These are phyloP conservation scores for Ogataea ganodermae DNA, from an alignment of 805 yeast species.

Conservation along the genomic window DNA sequence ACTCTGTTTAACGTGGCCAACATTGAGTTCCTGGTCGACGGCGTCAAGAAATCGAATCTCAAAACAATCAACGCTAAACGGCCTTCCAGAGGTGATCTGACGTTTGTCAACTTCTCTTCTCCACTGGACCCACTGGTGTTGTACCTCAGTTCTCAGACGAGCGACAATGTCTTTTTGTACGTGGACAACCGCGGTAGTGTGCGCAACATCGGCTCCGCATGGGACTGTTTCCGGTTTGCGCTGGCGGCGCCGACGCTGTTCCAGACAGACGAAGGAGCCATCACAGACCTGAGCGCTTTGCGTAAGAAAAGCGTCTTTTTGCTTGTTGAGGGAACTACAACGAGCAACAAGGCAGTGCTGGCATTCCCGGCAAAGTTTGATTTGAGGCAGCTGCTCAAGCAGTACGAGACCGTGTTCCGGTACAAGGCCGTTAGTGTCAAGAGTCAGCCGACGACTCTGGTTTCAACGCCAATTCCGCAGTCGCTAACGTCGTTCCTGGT, in stretches of 20 bases:
- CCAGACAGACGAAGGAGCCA: neutral
- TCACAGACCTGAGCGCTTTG: slow-evolving; percentile 27
- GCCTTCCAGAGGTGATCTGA: slow-evolving; percentile 49
- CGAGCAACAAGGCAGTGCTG: slow-evolving; percentile 78
- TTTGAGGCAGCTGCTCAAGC: slow-evolving; percentile 10
- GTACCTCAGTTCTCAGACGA: slow-evolving; percentile 17
- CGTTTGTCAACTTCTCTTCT: slow-evolving; percentile 57
- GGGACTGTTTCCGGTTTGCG: slow-evolving; percentile 23
- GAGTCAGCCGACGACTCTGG: slow-evolving; percentile 38
- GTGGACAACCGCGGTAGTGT: slow-evolving; percentile 18
- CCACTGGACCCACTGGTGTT: slow-evolving; percentile 56
- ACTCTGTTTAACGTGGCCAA: slow-evolving; percentile 38
- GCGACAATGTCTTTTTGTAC: slow-evolving; percentile 18
- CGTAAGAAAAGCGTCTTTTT: slow-evolving; percentile 51
- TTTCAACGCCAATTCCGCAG: slow-evolving; percentile 38
- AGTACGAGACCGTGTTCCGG: slow-evolving; percentile 18
- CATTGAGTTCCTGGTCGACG: slow-evolving; percentile 44
- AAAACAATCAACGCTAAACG: slow-evolving; percentile 32
- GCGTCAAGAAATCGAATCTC: slow-evolving; percentile 47
- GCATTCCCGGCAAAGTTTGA: slow-evolving; percentile 46
- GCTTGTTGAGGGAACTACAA: slow-evolving; percentile 80
- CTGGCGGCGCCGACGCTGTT: slow-evolving; percentile 12
- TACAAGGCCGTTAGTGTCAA: slow-evolving; percentile 43
- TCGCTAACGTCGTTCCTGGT: slow-evolving; percentile 16
- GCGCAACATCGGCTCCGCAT: slow-evolving; percentile 15